Base-by-base conservation (phyloP, 305 asterid species). In the Withania somnifera region DNA sequence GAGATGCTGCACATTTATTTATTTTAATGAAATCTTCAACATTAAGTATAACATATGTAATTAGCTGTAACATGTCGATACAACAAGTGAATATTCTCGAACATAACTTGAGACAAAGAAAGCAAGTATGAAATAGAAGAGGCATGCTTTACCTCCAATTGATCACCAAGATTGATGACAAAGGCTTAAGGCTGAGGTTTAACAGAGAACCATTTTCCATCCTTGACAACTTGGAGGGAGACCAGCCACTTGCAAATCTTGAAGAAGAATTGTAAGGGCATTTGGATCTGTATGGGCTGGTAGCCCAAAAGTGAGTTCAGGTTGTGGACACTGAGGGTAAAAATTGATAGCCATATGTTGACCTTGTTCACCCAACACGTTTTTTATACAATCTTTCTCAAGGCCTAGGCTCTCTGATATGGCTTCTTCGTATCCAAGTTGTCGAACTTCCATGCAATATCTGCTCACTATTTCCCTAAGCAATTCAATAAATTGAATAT, bases 271-370 rank as follows among this genome's bases (percentile, higher is more conserved):
- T 26, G 99, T 93, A 85, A 95, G 90, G 28, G 94, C 92, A 56
- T 93, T 93, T 3, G 98, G 98, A 82, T 95, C 99, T 1, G 99
- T 93, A 82, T 95, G 99, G 0, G 90, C 93, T 0, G 98, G 98
- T 50, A 95, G 87, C 14, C 99, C 99, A 4, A 83, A 95, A 5
- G 98, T 93, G 56, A 93, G 83, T 36, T 93, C 94, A 3, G 98
- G 99, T 82, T 92, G 82, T 0, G 98, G 98, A 84, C 98, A 95
- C 2, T 93, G 91, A 0, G 99, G 97, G 78, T 95, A 95, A 64
- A 86, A 93, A 83, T 93, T 95, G 56, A 95, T 26, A 15, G 98
- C 98, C 98, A 92, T 92, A 68, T 95, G 98, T 73, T 95, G 98
- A 15, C 98, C 98, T 85, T 93, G 98, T 34, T 93, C 95, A 73